Base-by-base conservation (phyloP, 2,329 filamentous ascomycete species). In the Pseudonectria foliicola region DNA sequence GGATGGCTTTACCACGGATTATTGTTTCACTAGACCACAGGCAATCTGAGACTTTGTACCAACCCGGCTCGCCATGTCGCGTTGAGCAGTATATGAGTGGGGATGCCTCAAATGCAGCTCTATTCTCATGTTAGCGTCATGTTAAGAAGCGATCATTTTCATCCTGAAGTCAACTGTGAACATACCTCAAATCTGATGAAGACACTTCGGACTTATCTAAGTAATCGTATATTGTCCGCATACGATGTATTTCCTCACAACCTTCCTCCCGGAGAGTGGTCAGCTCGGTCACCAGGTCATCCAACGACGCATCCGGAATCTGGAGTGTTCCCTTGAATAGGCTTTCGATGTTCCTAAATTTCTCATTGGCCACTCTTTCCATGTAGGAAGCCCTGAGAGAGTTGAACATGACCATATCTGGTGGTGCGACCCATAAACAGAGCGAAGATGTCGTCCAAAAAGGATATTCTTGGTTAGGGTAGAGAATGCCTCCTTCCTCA, bases 1-100 rank as follows among this genome's bases (percentile, higher is more conserved):
- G 25, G 4, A 27, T 39, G 1, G 13, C 35, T 13, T 44, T 46
- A 1, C 43, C 43, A 0, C 40, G 40, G 3, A 48, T 46, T 2
- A n/a, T 2, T 4, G 37, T 35, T 7, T 29, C 25, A 4, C 44
- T 45, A 2, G 46, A 46, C 45, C 45, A 49, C 1, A 49, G 10
- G 12, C 44, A 46, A 3, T 48, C 38, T 0, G 38, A 49, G 0
- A 23, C 28, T 8, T 31, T 45, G 27, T 38, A 37, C 43, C 46
- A 48, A 3, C 25, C 25, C 13, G 28, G 6, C 2, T 10, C 8
- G 5, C 4, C 23, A 3, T 25, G 5, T 18, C 13, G 32, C 2
- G 26, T 35, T 10, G 13, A 12, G 18, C 29, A 6, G 11, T 34
- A 40, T 0, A 48, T 45, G 5, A 44, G 36, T 0, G 33, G 29